A percentile compares a stretch with the other conserved stretches of the same genome.
These are phyloP conservation scores for Pugionium dolabratum DNA, from an alignment of 345 rosid genomes.

Conservation along the genomic window DNA sequence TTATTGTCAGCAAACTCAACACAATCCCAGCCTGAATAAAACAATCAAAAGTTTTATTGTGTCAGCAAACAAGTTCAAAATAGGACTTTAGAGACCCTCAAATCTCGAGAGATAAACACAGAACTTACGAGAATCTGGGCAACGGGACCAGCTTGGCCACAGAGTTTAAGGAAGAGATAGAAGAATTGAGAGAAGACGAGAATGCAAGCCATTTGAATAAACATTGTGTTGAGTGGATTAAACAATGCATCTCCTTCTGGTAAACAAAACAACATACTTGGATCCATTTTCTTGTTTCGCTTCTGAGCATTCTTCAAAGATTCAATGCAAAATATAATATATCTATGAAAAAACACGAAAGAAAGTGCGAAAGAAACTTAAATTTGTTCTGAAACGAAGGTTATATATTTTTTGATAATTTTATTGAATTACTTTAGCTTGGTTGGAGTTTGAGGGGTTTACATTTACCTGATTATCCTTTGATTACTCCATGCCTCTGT, in stretches of 20 bases:
- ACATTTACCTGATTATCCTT: slow-evolving; percentile 34
- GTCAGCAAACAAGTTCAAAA: too few relatives aligned
- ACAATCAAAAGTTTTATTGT: background rate
- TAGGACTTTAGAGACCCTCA: too few relatives aligned
- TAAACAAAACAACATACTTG: slow-evolving; percentile 38
- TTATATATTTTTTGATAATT: slow-evolving; percentile 17
- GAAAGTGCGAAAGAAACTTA: slow-evolving; percentile 26
- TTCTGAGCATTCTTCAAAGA: slow-evolving; percentile 36
- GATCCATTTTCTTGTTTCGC: slow-evolving; percentile 39
- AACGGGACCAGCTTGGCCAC: slow-evolving; percentile 84
- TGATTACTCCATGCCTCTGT: slow-evolving; percentile 35
- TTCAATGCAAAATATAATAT: too few relatives aligned
- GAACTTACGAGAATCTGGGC: slow-evolving; percentile 76
- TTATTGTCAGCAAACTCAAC: slow-evolving; percentile 63
- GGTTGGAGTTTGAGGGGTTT: slow-evolving; percentile 27
- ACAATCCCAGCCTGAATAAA: slow-evolving; percentile 71
- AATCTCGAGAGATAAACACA: too few relatives aligned
- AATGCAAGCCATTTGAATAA: slow-evolving; percentile 66
- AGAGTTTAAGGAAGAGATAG: slow-evolving; percentile 66
- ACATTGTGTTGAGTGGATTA: slow-evolving; percentile 68
- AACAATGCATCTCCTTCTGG: slow-evolving; percentile 46
- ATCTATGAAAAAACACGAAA: background rate
- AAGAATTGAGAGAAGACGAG: slow-evolving; percentile 85
- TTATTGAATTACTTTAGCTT: background rate
- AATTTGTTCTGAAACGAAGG: slow-evolving; percentile 9